Evolutionary conservation across 495 filamentous ascomycete species (phyloP), one percentile per base, ranked within the genome.

Genomic region (Talaromyces trachyspermus): DNA sequence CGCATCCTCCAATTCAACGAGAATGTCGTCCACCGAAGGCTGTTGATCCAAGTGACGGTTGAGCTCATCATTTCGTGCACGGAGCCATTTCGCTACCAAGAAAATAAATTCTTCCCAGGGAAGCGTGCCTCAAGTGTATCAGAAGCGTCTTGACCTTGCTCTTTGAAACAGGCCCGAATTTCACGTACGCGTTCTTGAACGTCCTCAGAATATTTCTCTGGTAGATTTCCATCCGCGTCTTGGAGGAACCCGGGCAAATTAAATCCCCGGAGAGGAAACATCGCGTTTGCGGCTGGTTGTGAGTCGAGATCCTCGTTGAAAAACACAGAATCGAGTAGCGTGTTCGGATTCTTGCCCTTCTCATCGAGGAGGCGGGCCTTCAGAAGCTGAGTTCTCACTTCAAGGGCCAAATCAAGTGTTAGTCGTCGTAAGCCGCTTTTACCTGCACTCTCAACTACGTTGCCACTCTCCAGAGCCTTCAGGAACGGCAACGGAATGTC

Each of bases 341-440:
- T 40, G n/a, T 47, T 17, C 2, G 65, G 54, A 17, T 63, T 55
- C 9, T 58, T 54, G 25, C 50, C 30, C 20, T 63, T 55, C 23
- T 53, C 56, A 5, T 46, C 55, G 33, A 68, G 63, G 18, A 71
- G 45, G 4, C 58, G 51, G 30, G 55, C 46, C 18, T 68, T 59
- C 22, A 70, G 48, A 18, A 53, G 58, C 38, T 71, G 68, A 0
- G 68, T 71, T 7, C 69, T 59, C 24, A 73, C 64, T 18, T 66
- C 58, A 20, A 73, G 46, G 0, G 68, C 69, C 19, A 73, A 55
- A 18, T 63, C 53, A 27, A 71, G 60, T 0, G 66, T 68, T 9
- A 55, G 53, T 9, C 52, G 54, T 9, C 51, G 42, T 3, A 64
- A 51, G 17, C 23, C 29, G 37, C 65, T 72, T n/a, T 54, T 44